Evolutionary conservation across 1,139 yeast genomes (phyloP).

Genomic region (Diutina mesorugosa): DNA sequence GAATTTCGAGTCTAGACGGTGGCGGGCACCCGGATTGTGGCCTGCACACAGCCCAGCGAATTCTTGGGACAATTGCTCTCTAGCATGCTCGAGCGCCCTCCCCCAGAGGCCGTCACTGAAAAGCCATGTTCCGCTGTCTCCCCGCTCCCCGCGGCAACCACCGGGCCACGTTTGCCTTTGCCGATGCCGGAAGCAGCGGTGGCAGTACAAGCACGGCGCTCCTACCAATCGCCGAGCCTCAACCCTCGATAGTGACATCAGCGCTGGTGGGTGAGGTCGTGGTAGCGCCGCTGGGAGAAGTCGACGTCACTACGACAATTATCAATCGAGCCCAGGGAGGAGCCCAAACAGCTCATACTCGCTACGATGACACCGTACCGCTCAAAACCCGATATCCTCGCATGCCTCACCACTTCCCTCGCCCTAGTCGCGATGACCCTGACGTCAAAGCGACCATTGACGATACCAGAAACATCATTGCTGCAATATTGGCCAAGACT

Average conservation of each 20-base stretch:
- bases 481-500: slow-evolving; percentile 9
- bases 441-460: slow-evolving; percentile 12
- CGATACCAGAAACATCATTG: slow-evolving; percentile 18
- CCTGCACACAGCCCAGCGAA: too few relatives aligned
- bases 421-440: slow-evolving; percentile 17
- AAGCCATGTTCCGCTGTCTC: neutral
- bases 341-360: neutral
- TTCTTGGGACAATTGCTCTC: too few relatives aligned
- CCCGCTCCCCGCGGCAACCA: neutral
- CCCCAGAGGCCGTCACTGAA: too few relatives aligned
- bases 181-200: neutral
- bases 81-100: too few relatives aligned
- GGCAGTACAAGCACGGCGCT: neutral
- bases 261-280: neutral
- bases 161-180: neutral
- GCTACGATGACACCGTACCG: slow-evolving; percentile 29
- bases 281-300: neutral
- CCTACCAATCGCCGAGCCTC: neutral
- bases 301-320: neutral
- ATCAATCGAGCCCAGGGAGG: neutral
- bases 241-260: neutral
- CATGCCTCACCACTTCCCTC: slow-evolving; percentile 28
- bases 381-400: slow-evolving; percentile 26
- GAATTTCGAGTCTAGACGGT: too few relatives aligned
- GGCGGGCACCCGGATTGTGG: too few relatives aligned